These are phyloP conservation scores for Eragrostis tef DNA, from an alignment of 202 grass and related monocot species.

Conservation along the genomic window DNA sequence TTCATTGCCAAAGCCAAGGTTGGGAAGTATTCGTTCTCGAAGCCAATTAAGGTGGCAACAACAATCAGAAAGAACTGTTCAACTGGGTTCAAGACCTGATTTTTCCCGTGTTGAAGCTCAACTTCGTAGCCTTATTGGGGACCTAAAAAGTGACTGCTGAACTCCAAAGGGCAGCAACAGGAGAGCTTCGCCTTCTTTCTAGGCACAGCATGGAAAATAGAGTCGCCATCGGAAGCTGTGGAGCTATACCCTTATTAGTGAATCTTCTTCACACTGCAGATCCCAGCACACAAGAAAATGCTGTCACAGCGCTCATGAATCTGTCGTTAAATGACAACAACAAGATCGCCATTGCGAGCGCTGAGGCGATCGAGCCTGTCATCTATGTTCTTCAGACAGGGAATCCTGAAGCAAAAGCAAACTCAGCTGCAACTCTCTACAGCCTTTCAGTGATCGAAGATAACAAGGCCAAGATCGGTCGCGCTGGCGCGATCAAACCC, in stretches of 20 bases:
- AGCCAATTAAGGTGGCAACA: conserved; percentile 46
- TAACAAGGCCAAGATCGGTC: conserved; percentile 72
- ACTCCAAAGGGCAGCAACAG: conserved; percentile 53
- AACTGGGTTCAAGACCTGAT: conserved; percentile 52
- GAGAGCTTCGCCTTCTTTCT: conserved; percentile 66
- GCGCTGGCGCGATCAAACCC: conserved; percentile 70
- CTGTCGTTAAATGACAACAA: conserved; percentile 86
- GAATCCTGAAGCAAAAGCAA: conserved; percentile 83
- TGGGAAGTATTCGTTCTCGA: conserved; percentile 50
- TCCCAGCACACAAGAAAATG: conserved; percentile 62
- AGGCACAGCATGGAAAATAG: conserved; percentile 77
- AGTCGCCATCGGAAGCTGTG: conserved; percentile 63
- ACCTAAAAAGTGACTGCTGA: conserved; percentile 64
- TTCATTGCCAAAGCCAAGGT: conserved; percentile 37
- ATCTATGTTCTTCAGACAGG: conserved; percentile 73
- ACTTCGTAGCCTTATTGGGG: conserved; percentile 56
- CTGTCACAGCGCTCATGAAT: conserved; percentile 76
- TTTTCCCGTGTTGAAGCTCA: conserved; percentile 54
- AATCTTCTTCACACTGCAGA: conserved; percentile 70
- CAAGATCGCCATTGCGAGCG: conserved; percentile 70
- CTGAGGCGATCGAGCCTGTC: conserved; percentile 66
- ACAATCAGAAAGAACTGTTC: conserved; percentile 49
- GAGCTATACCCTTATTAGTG: conserved; percentile 72
- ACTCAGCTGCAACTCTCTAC: conserved; percentile 83
- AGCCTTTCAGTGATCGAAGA: conserved; percentile 85